A percentile compares a stretch with the other conserved stretches of the same genome.
These are phyloP conservation scores for Oryza brachyantha DNA, from an alignment of 176 grass and related monocot species.

Conservation along the genomic window DNA sequence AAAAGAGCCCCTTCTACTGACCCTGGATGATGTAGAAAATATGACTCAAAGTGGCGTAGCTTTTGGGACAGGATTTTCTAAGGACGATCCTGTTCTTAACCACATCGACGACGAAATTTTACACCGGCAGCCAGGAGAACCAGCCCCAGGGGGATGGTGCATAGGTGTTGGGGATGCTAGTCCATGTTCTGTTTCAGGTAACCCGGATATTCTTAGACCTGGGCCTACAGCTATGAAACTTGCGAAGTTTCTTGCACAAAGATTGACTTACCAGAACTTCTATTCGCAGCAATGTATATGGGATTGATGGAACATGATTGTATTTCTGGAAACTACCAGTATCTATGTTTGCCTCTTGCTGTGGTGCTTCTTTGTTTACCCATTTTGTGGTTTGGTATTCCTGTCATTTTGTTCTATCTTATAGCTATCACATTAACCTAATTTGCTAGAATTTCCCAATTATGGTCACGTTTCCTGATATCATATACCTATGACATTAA, in stretches of 20 bases:
- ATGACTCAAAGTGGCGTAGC: conserved; percentile 53
- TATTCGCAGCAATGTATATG: conserved; percentile 77
- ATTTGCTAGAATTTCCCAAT: neutral
- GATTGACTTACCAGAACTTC: conserved; percentile 48
- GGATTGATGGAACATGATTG: conserved; percentile 47
- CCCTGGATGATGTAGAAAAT: conserved; percentile 53
- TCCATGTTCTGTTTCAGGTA: conserved; percentile 67
- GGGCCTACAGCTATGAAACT: conserved; percentile 59
- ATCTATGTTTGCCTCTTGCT: neutral
- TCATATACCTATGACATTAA: neutral
- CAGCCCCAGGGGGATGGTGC: conserved; percentile 83
- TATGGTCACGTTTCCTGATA: too few relatives aligned
- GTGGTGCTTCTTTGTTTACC: neutral
- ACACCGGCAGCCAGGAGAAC: conserved; percentile 27
- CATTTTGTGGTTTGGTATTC: neutral
- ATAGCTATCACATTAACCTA: neutral
- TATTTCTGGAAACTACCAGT: neutral
- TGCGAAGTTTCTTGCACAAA: conserved; percentile 52
- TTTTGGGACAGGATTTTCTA: conserved; percentile 60
- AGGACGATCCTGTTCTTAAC: conserved; percentile 60
- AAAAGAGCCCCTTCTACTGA: conserved; percentile 53
- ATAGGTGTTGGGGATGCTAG: conserved; percentile 56
- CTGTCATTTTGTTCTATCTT: neutral
- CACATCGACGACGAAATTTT: conserved; percentile 69
- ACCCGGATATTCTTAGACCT: conserved; percentile 75